Evolutionary conservation across 2,329 filamentous ascomycete species (phyloP), one percentile per base, ranked within the genome.

Genomic region (Podosphaera xanthii): DNA sequence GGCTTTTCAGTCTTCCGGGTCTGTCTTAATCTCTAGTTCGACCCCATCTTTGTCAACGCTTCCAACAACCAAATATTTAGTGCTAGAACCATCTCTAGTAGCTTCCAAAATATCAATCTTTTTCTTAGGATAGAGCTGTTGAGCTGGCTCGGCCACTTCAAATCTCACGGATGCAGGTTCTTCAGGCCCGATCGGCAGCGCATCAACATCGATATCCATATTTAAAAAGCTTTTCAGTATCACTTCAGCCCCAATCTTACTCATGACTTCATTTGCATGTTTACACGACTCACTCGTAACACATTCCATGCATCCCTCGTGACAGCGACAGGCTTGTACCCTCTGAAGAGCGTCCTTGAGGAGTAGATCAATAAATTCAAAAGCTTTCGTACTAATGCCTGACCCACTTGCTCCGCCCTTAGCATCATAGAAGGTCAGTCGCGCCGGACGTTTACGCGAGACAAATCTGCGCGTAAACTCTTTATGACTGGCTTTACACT

Each of bases 361-460:
- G 40, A 97, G 73, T 40, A 84, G 69, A 66, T 95, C 88, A 30
- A 95, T 76, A 67, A 94, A 94, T 66, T 97, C 91, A 67, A 97
- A 97, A 0, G 89, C 91, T 69, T 95, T 96, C 46, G 84, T 86
- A 62, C 85, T 88, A 64, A 96, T 94, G 0, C 92, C 92, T 0
- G 81, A 85, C 0, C 91, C 91, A 50, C 80, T 79, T 0, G 85
- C 78, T 0, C 91, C 91, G 6, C 92, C 92, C 71, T 94, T 95
- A 2, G 88, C 84, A 69, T 97, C 92, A 71, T 97, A 98, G 67
- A 98, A 95, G 0, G 88, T 95, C 55, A 98, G 72, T 0, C 92
- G 76, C 0, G 89, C 92, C 0, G 91, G 92, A 3, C 92, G 77
- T 71, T 95, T 95, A 36, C 90, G 78, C 35, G 74, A 72, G 0